Evolutionary conservation across 1,139 yeast genomes (phyloP).

Genomic region (Candida mesenterica): DNA sequence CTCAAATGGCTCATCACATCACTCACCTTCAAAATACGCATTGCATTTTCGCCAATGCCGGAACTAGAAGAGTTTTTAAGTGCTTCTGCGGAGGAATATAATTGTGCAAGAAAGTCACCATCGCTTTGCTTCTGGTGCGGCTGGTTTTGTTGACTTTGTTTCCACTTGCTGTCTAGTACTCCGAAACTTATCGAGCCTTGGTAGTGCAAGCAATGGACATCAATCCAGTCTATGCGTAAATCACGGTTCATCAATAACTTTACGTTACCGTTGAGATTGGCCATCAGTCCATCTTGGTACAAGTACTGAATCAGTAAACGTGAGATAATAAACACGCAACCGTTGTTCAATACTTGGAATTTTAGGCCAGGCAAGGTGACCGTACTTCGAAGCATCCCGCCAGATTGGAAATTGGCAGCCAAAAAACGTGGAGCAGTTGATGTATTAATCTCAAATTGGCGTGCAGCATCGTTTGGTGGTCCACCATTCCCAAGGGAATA

Average conservation of each 20-base stretch:
- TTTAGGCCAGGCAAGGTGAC: slow-evolving; percentile 61
- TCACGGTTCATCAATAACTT: slow-evolving; percentile 61
- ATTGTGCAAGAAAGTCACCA: slow-evolving; percentile 23
- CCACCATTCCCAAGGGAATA: slow-evolving; percentile 9
- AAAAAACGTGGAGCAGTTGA: slow-evolving; percentile 68
- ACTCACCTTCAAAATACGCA: slow-evolving; percentile 70
- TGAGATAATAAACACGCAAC: slow-evolving; percentile 62
- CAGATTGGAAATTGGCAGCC: slow-evolving; percentile 51
- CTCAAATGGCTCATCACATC: slow-evolving; percentile 73
- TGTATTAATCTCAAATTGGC: slow-evolving; percentile 63
- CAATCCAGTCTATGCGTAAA: slow-evolving; percentile 70
- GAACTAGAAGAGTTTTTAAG: slow-evolving; percentile 31
- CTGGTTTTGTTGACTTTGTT: slow-evolving; percentile 10
- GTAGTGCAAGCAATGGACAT: slow-evolving; percentile 45
- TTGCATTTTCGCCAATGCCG: slow-evolving; percentile 64
- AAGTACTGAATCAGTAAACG: slow-evolving; percentile 53
- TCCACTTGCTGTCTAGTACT: slow-evolving; percentile 29
- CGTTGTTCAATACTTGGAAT: slow-evolving; percentile 65
- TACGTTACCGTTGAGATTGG: slow-evolving; percentile 58
- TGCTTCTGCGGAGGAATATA: slow-evolving; percentile 27
- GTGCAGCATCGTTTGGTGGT: slow-evolving; percentile 18
- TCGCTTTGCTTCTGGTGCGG: slow-evolving; percentile 11
- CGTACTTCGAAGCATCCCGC: slow-evolving; percentile 52
- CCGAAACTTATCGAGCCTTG: slow-evolving; percentile 25
- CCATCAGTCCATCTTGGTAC: slow-evolving; percentile 68